phyloP scores from a whole-genome alignment of 192 early-diverging fungal genomes.

The Podila horticola region DNA sequence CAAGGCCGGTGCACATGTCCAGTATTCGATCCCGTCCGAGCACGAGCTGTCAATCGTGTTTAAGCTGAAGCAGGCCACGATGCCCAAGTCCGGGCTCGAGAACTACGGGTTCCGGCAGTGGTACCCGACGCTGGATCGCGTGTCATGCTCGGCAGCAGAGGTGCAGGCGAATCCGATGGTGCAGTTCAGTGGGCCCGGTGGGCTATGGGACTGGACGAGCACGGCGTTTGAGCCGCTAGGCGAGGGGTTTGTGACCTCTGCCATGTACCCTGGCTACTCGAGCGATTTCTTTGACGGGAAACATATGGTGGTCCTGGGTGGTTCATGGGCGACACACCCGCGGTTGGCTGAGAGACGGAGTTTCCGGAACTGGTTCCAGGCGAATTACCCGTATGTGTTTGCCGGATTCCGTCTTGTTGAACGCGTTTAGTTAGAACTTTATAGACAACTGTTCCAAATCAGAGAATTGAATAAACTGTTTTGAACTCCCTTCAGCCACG shows the following conservation, averaged over 20 bases:
- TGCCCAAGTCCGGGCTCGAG: constrained; percentile 43
- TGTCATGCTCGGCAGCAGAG: constrained; percentile 9
- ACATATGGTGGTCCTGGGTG: constrained; percentile 87
- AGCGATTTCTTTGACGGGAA: constrained; percentile 91
- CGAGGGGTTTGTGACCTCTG: constrained; percentile 68
- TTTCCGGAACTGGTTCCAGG: constrained; percentile 95
- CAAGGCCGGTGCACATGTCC: constrained; percentile 21
- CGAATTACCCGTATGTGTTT: constrained; percentile 86
- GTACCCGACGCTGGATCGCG: constrained; percentile 65
- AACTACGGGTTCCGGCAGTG: constrained; percentile 79
- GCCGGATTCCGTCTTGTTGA: constrained; percentile 73
- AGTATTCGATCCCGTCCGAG: constrained; percentile 75
- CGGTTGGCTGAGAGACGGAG: constrained; percentile 72
- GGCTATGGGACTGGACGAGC: constrained; percentile 87
- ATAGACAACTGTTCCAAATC: too few relatives aligned
- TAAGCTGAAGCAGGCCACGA: constrained; percentile 37
- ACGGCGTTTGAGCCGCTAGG: constrained; percentile 66
- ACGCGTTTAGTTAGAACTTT: neutral
- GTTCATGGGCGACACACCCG: constrained; percentile 88
- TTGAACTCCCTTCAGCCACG: too few relatives aligned
- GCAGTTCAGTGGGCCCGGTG: constrained; percentile 57
- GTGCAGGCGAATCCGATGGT: constrained; percentile 8
- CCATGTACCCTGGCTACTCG: constrained; percentile 90
- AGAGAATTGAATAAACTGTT: too few relatives aligned
- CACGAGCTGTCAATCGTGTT: constrained; percentile 67